Percentiles rank a stretch among this genome's conserved stretches.
phyloP scores from a whole-genome alignment of 2,329 filamentous ascomycete species.

The Pseudogymnoascus destructans region DNA sequence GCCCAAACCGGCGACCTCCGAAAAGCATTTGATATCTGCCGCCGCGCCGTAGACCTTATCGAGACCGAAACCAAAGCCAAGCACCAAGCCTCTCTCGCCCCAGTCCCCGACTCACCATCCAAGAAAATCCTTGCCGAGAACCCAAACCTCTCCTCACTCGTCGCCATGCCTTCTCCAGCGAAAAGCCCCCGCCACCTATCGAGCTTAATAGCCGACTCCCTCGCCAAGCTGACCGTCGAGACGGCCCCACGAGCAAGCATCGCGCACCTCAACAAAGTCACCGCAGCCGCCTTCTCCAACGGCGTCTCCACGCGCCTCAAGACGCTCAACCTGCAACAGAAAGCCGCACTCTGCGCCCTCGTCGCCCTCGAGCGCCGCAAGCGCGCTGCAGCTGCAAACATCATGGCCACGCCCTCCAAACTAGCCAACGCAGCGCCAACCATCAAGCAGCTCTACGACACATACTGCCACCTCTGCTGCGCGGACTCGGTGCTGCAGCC shows the following conservation, averaged over 20 bases:
- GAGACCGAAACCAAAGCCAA: slow-evolving; percentile 71
- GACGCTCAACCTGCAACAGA: slow-evolving; percentile 88
- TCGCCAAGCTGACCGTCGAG: slow-evolving; percentile 51
- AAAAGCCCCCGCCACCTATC: slow-evolving; percentile 26
- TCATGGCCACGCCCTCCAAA: slow-evolving; percentile 46
- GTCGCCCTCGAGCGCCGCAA: slow-evolving; percentile 73
- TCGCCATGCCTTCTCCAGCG: slow-evolving; percentile 25
- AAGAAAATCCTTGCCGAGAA: slow-evolving; percentile 74
- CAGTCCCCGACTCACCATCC: slow-evolving; percentile 49
- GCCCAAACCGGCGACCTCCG: slow-evolving; percentile 88
- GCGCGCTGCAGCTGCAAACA: slow-evolving; percentile 35
- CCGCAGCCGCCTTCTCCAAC: slow-evolving; percentile 79
- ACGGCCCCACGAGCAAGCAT: slow-evolving; percentile 83
- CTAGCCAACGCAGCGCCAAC: slow-evolving; percentile 54
- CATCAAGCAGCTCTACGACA: slow-evolving; percentile 70
- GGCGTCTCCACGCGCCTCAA: slow-evolving; percentile 74
- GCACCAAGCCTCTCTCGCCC: slow-evolving; percentile 47
- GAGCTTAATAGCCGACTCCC: slow-evolving; percentile 21
- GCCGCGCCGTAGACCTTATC: slow-evolving; percentile 75
- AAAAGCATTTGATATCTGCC: slow-evolving; percentile 90
- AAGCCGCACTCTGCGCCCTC: slow-evolving; percentile 81
- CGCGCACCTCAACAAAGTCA: slow-evolving; percentile 81
- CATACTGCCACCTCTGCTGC: slow-evolving; percentile 72
- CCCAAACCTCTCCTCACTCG: slow-evolving; percentile 53
- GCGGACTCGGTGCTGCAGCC: slow-evolving; percentile 81